A percentile compares a stretch with the other conserved stretches of the same genome.
Conservation (phyloP, 129 eudicot species). For the Lactuca sativa region DNA sequence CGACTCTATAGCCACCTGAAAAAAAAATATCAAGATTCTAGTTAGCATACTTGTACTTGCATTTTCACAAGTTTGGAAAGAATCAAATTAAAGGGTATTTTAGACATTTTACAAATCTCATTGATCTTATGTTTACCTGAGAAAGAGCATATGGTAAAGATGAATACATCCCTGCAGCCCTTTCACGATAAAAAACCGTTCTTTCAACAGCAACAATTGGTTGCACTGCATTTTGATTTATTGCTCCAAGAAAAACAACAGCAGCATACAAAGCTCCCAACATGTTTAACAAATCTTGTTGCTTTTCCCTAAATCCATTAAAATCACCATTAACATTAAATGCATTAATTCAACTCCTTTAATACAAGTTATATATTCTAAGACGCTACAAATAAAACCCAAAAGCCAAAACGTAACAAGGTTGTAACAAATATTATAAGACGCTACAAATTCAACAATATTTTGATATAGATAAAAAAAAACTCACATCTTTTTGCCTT, state of each 20-base stretch:
- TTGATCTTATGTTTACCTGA: conserved; percentile 45
- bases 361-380: conserved; percentile 15
- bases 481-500: conserved; percentile 55
- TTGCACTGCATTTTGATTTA: conserved; percentile 62
- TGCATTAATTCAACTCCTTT: conserved; percentile 24
- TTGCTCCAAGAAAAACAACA: conserved; percentile 65
- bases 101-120: too few relatives aligned
- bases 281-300: conserved; percentile 46
- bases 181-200: conserved; percentile 79
- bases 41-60: not conserved
- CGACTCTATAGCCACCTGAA: conserved; percentile 32
- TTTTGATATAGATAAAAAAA: not conserved
- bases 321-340: not conserved
- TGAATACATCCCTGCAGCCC: conserved; percentile 89
- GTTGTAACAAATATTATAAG: too few relatives aligned
- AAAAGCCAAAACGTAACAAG: not conserved
- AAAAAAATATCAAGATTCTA: not conserved
- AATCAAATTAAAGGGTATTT: not conserved
- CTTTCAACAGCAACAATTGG: conserved; percentile 68
- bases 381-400: not conserved
- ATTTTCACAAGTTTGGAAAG: too few relatives aligned
- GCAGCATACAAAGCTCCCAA: conserved; percentile 72
- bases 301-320: conserved; percentile 38
- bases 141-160: conserved; percentile 85
- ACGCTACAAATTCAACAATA: too few relatives aligned